Conservation (phyloP, 768 basidiomycete species). For the Gymnopilus dilepis region DNA sequence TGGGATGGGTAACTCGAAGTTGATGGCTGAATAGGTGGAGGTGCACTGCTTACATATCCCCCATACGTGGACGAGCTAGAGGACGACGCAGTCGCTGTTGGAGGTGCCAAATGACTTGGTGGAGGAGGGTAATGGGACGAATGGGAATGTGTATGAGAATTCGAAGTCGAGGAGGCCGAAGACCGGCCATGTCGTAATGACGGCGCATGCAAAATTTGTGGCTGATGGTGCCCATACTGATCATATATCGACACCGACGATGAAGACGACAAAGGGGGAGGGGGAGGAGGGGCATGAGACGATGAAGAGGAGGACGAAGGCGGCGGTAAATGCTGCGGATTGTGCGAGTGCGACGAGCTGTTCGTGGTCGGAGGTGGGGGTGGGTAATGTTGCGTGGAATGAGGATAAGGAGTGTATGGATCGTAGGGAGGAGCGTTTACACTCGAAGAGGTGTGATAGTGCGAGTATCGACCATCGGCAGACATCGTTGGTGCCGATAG, state of each 20-base stretch:
- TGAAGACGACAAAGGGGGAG: constrained; percentile 25
- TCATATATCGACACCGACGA: constrained; percentile 27
- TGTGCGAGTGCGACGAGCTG: constrained; percentile 6
- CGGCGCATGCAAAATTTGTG: constrained; percentile 25
- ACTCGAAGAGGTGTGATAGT: constrained; percentile 56
- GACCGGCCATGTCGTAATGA: constrained; percentile 28
- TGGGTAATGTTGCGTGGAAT: constrained; percentile 8
- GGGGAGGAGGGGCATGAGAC: constrained; percentile 26
- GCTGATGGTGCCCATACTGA: constrained; percentile 19
- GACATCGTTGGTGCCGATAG: constrained; percentile 40
- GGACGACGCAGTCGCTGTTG: not conserved
- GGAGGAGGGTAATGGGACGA: constrained; percentile 26
- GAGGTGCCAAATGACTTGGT: constrained; percentile 4
- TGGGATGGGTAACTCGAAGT: constrained; percentile 24
- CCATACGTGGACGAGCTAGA: constrained; percentile 20
- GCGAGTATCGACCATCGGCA: constrained; percentile 54
- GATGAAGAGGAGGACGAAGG: constrained; percentile 25
- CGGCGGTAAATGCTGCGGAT: constrained; percentile 27
- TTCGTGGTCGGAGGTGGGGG: constrained; percentile 23
- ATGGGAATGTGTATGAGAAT: constrained; percentile 22
- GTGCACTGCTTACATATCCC: constrained; percentile 14
- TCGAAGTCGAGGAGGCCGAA: constrained; percentile 24
- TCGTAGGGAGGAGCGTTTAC: constrained; percentile 51
- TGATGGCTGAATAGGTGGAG: constrained; percentile 11
- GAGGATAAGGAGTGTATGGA: constrained; percentile 23